Percentiles rank a stretch among this genome's conserved stretches.
These are phyloP conservation scores for Polychaeton citri DNA, from an alignment of 2,329 filamentous ascomycete species.

Conservation along the genomic window DNA sequence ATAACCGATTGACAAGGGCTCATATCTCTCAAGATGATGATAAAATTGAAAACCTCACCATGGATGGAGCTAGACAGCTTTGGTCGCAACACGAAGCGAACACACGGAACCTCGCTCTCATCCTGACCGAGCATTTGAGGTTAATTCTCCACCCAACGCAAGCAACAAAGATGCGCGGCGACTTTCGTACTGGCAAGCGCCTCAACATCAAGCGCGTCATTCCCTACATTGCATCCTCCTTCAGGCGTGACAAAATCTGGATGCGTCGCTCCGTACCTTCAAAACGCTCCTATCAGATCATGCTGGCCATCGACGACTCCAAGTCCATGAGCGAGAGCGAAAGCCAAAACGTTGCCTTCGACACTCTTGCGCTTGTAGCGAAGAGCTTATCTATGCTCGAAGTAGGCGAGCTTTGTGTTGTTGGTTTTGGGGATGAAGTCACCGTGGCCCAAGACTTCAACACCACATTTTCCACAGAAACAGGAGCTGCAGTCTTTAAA, in stretches of 20 bases:
- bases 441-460: slow-evolving; percentile 78
- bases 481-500: slow-evolving; percentile 71
- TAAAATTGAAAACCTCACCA: slow-evolving; percentile 7
- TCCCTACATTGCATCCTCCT: slow-evolving; percentile 93
- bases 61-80: slow-evolving; percentile 52
- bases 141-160: slow-evolving; percentile 90
- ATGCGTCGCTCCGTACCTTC: slow-evolving; percentile 85
- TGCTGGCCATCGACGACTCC: slow-evolving; percentile 93
- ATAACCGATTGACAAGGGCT: slow-evolving; percentile 56
- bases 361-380: slow-evolving; percentile 84
- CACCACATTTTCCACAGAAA: slow-evolving; percentile 65
- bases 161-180: slow-evolving; percentile 88
- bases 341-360: slow-evolving; percentile 70
- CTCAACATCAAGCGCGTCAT: slow-evolving; percentile 99
- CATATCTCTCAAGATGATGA: slow-evolving; percentile 39
- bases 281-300: slow-evolving; percentile 91
- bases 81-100: slow-evolving; percentile 77
- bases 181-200: slow-evolving; percentile 93
- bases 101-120: slow-evolving; percentile 75
- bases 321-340: slow-evolving; percentile 80
- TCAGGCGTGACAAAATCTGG: slow-evolving; percentile 99
- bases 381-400: slow-evolving; percentile 84
- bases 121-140: slow-evolving; percentile 85
- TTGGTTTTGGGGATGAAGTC: slow-evolving; percentile 77
- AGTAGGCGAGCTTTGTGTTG: slow-evolving; percentile 79